Evolutionary conservation across 805 yeast species (phyloP).

Genomic region (Candida alai): DNA sequence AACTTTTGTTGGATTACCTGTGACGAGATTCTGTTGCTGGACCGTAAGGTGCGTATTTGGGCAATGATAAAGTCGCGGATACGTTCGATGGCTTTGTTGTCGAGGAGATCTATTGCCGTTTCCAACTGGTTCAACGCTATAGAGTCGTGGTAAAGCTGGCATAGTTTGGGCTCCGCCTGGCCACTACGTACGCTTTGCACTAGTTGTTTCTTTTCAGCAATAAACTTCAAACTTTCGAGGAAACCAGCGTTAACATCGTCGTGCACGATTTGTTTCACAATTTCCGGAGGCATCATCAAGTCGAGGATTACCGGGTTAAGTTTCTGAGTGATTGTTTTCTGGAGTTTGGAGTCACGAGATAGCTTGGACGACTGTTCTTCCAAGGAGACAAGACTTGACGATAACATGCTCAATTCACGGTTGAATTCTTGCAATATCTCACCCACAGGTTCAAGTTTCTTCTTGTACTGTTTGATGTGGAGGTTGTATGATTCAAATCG

Average conservation of each 20-base stretch:
- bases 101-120: slow-evolving; percentile 46
- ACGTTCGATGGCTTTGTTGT: slow-evolving; percentile 66
- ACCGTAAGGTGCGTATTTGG: slow-evolving; percentile 65
- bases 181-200: slow-evolving; percentile 23
- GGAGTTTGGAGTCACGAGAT: slow-evolving; percentile 23
- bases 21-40: slow-evolving; percentile 52
- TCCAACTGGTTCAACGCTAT: slow-evolving; percentile 26
- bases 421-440: slow-evolving; percentile 54
- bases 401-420: slow-evolving; percentile 36
- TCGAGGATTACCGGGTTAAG: slow-evolving; percentile 77
- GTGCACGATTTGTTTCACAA: slow-evolving; percentile 52
- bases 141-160: slow-evolving; percentile 5
- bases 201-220: slow-evolving; percentile 57
- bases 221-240: slow-evolving; percentile 60
- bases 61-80: slow-evolving; percentile 64
- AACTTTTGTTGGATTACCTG: slow-evolving; percentile 70
- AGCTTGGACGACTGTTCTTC: slow-evolving; percentile 33
- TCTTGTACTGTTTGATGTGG: slow-evolving; percentile 25
- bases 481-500: slow-evolving; percentile 17
- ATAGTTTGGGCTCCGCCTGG: background rate
- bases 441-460: slow-evolving; percentile 47
- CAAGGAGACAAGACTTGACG: slow-evolving; percentile 28
- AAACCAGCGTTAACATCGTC: slow-evolving; percentile 59
- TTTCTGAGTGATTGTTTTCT: slow-evolving; percentile 29
- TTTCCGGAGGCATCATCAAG: slow-evolving; percentile 68